Evolutionary conservation across 768 basidiomycete species (phyloP), one percentile per base, ranked within the genome.

Genomic region (Rhodotorula babjevae): DNA sequence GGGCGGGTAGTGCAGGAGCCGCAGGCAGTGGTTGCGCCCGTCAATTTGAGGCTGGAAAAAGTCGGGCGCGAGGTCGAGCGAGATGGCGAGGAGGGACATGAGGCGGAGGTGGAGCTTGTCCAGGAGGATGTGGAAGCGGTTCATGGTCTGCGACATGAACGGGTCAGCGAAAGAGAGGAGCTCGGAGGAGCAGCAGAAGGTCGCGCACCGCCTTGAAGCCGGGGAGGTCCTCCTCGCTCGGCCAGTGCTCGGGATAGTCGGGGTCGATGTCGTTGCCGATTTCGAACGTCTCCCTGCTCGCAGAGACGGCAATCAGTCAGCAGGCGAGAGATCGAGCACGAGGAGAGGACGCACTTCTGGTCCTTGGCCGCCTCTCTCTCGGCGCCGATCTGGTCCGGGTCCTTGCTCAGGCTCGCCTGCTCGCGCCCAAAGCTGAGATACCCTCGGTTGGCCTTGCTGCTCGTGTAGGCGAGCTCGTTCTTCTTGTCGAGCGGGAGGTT

Each of bases 1-100:
- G 83, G 79, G 27, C 21, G 86, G 87, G 78, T 88, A 87, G 70
- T 86, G 86, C 36, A 86, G 79, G n/a, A 88, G 78, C 10, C 87
- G 83, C 23, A 87, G 81, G 63, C 87, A 86, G 75, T 87, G 72
- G 31, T 55, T 56, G 11, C 68, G 64, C 0, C 56, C 61, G 61
- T 61, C 49, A 36, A 69, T 74, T 21, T 56, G 61, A 31, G 78
- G 46, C 2, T 81, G 67, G 68, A 88, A 84, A 69, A 84, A 85
- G 27, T 84, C 83, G 25, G 79, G 79, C 27, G 84, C 82, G 0
- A 84, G 81, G 9, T 84, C 75, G 19, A 87, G 81, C 2, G 83
- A 85, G 8, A 86, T 62, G 0, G 86, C 84, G 8, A 88, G 81
- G 0, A 86, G 86, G 6, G 79, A 80, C 25, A 87, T 78, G 49